Conservation (phyloP, 1,284 basidiomycete species). For the Leucoagaricus sp. region DNA sequence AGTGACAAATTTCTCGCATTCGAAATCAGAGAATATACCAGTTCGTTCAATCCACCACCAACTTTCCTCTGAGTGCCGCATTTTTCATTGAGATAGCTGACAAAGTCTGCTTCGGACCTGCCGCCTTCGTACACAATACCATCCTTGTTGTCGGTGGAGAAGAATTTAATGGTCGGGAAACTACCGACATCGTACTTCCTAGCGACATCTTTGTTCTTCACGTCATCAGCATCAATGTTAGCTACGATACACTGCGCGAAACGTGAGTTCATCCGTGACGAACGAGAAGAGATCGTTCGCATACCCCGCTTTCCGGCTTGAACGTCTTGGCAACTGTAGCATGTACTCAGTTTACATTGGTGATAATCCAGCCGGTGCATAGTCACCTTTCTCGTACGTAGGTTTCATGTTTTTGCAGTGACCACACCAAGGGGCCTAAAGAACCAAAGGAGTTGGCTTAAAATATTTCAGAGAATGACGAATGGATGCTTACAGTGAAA, state of each 20-base stretch:
- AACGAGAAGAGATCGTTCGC: constrained; percentile 24
- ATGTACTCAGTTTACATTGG: constrained; percentile 8
- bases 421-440: constrained; percentile 81
- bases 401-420: constrained; percentile 91
- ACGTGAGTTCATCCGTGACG: constrained; percentile 6
- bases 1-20: too few relatives aligned
- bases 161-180: constrained; percentile 96
- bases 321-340: constrained; percentile 72
- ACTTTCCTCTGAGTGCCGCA: constrained; percentile 85
- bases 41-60: constrained; percentile 79
- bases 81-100: constrained; percentile 81
- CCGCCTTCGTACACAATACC: constrained; percentile 69
- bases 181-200: constrained; percentile 71
- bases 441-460: background rate
- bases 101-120: constrained; percentile 70
- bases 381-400: constrained; percentile 70
- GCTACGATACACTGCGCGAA: constrained; percentile 78
- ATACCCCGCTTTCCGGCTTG: constrained; percentile 72
- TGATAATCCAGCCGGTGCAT: constrained; percentile 22
- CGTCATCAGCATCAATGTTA: constrained; percentile 88
- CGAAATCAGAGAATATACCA: constrained; percentile 42
- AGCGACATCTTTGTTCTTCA: constrained; percentile 78
- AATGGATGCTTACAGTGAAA: constrained; percentile 65
- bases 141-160: constrained; percentile 70
- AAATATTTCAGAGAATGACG: constrained; percentile 1